Percentiles rank a stretch among this genome's conserved stretches.
phyloP scores from a whole-genome alignment of 2,329 filamentous ascomycete species.

The Purpureocillium lavendulum region DNA sequence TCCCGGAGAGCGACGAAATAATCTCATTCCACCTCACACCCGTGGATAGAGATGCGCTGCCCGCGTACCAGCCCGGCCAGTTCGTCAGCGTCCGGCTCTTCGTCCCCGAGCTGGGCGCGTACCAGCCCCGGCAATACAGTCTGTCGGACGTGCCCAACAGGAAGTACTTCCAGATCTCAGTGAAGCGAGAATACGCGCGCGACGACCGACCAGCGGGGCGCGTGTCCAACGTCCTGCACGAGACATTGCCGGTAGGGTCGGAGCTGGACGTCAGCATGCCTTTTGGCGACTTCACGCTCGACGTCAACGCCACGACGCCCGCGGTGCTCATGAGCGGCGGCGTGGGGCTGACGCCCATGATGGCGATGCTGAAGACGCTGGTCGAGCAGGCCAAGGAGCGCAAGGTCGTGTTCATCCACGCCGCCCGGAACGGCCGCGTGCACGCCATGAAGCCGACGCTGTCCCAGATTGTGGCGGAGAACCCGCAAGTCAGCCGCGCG shows the following conservation, averaged over 20 bases:
- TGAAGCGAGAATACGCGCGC: constrained; percentile 46
- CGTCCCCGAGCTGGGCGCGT: constrained; percentile 44
- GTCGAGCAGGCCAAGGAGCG: constrained; percentile 27
- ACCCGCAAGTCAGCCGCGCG: constrained; percentile 17
- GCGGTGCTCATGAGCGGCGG: constrained; percentile 49
- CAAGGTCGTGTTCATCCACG: constrained; percentile 45
- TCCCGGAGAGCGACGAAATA: constrained; percentile 55
- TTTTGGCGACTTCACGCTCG: constrained; percentile 46
- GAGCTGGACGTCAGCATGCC: constrained; percentile 55
- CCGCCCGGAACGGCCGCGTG: constrained; percentile 23
- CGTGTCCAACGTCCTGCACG: constrained; percentile 58
- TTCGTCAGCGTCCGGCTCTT: constrained; percentile 55
- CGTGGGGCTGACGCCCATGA: constrained; percentile 44
- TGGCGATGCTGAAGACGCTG: constrained; percentile 46
- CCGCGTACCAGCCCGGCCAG: constrained; percentile 55
- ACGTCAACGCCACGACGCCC: constrained; percentile 28
- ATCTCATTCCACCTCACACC: constrained; percentile 60
- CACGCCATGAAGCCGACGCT: constrained; percentile 2
- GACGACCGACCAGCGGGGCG: constrained; percentile 46
- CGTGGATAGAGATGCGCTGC: constrained; percentile 46
- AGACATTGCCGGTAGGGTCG: constrained; percentile 48
- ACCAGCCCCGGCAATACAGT: constrained; percentile 61
- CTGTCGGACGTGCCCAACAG: constrained; percentile 52
- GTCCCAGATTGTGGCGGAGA: neutral
- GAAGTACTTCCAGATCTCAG: constrained; percentile 56